These are phyloP conservation scores for Dioscorea zingiberensis DNA, from an alignment of 106 monocot species.

Conservation along the genomic window DNA sequence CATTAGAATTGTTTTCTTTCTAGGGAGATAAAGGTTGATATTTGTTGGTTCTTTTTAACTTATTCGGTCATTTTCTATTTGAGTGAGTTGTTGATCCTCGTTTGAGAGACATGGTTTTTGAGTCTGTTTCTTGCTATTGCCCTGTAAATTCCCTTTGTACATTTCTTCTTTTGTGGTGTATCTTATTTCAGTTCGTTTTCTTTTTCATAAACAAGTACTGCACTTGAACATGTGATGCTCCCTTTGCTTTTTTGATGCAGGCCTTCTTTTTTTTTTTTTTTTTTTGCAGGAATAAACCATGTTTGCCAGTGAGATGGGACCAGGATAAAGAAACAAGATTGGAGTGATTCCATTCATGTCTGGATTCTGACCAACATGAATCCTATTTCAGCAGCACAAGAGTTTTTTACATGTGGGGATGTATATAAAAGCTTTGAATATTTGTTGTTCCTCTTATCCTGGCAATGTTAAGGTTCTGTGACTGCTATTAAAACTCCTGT, in stretches of 20 bases:
- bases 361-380: no score
- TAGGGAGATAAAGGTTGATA: not conserved
- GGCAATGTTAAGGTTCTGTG: no score
- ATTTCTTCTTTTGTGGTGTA: not conserved
- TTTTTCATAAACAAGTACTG: not conserved
- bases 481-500: no score
- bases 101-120: constrained; percentile 29
- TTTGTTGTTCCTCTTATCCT: no score
- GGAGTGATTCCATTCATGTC: no score
- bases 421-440: no score
- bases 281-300: not conserved
- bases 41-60: constrained; percentile 14
- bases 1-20: not conserved
- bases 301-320: no score
- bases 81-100: constrained; percentile 19
- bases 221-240: no score
- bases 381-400: no score
- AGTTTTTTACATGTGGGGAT: no score
- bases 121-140: not conserved
- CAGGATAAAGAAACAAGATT: no score
- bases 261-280: not conserved
- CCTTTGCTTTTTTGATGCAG: not conserved
- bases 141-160: constrained; percentile 15
- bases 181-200: not conserved
- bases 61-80: constrained; percentile 12